Evolutionary conservation across 2,329 filamentous ascomycete species (phyloP).

Genomic region (Colletotrichum spaethianum): DNA sequence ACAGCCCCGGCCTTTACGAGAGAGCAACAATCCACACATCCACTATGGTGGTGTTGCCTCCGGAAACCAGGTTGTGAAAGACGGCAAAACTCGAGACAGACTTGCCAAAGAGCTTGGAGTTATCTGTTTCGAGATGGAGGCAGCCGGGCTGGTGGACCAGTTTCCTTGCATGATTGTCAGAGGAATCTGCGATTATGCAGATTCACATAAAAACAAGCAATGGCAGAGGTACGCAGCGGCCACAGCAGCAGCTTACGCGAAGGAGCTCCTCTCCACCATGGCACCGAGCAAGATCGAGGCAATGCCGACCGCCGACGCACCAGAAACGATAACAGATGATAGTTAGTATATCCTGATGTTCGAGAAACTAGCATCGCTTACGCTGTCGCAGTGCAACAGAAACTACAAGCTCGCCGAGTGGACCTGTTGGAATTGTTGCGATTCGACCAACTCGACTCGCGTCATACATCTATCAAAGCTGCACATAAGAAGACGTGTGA

Average conservation of each 20-base stretch:
- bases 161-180: not conserved
- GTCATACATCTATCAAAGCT: not conserved
- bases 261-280: not conserved
- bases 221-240: not conserved
- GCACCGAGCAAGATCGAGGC: not conserved
- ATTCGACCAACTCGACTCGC: not conserved
- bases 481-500: not conserved
- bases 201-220: not conserved
- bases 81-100: not conserved
- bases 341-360: not conserved
- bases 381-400: not conserved
- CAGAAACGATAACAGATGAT: not conserved
- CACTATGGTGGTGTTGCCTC: not conserved
- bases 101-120: not conserved
- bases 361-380: not conserved
- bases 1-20: not conserved
- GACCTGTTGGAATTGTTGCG: not conserved
- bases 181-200: not conserved
- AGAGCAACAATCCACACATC: not conserved
- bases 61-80: not conserved
- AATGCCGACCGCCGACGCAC: not conserved
- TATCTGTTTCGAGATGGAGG: not conserved
- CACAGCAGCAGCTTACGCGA: not conserved
- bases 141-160: not conserved
- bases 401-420: not conserved